Conservation (phyloP, 2,329 filamentous ascomycete species). For the Lasiodiplodia sp. region DNA sequence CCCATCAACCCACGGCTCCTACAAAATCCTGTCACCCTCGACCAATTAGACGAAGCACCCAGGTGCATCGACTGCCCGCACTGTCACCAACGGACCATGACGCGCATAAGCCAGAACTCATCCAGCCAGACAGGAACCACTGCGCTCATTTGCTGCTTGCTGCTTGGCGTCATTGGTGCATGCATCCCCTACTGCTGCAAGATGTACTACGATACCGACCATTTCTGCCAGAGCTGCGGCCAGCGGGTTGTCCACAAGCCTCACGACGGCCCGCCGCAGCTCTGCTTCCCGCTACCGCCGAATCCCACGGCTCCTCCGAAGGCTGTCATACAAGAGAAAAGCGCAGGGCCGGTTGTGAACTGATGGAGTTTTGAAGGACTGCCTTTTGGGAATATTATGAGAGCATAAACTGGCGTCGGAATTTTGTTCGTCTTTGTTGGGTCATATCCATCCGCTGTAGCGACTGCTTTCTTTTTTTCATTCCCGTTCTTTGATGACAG, state of each 20-base stretch:
- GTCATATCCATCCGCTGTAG: too few species aligned
- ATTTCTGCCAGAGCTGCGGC: constrained; percentile 2
- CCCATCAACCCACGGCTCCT: neutral
- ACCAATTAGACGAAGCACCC: neutral
- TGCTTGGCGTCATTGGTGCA: neutral
- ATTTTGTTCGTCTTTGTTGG: neutral
- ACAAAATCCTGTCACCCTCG: neutral
- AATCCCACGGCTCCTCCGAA: neutral
- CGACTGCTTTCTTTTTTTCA: neutral
- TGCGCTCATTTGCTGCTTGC: neutral
- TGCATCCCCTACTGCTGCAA: constrained; percentile 3
- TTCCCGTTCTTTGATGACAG: neutral
- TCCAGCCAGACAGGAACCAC: neutral
- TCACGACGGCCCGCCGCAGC: neutral
- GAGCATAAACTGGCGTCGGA: neutral
- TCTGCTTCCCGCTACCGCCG: neutral
- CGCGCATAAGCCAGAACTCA: neutral
- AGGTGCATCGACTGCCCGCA: constrained; percentile 7
- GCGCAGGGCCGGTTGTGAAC: neutral
- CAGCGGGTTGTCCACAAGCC: neutral
- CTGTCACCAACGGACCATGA: neutral
- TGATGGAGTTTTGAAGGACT: neutral
- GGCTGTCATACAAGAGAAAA: neutral
- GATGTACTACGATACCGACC: constrained; percentile 1
- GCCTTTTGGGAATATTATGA: neutral